Evolutionary conservation across 2,329 filamentous ascomycete genomes (phyloP).

Genomic region (Fusarium coffeatum): DNA sequence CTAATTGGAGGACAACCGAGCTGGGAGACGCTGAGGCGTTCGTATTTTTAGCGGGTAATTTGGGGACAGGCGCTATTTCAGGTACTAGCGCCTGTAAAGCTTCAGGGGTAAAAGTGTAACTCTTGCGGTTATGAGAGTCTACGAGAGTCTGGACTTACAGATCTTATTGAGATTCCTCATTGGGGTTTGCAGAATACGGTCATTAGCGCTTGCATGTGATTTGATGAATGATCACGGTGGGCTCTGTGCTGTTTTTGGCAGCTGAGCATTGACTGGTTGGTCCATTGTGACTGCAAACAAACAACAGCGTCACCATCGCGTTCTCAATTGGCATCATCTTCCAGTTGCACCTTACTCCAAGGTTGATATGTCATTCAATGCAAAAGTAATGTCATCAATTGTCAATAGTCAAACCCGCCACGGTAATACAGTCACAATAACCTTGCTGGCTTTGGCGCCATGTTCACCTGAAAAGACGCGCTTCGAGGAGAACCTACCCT

Average conservation of each 20-base stretch:
- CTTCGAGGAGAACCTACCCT: neutral
- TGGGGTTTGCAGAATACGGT: too few species aligned
- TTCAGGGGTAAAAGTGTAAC: neutral
- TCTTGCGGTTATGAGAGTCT: too few species aligned
- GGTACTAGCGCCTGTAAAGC: neutral
- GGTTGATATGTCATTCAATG: too few species aligned
- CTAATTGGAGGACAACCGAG: neutral
- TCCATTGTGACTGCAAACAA: neutral
- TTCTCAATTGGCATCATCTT: too few species aligned
- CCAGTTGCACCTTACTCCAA: accelerated
- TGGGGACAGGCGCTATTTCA: neutral
- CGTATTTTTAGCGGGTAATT: neutral
- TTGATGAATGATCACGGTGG: neutral
- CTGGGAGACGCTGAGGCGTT: neutral
- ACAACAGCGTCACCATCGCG: neutral
- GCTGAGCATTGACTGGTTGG: neutral
- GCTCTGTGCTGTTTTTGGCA: neutral
- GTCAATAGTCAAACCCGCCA: too few species aligned
- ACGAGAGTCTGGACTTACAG: neutral
- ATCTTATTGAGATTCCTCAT: neutral
- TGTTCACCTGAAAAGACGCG: too few species aligned
- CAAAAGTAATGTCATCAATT: too few species aligned
- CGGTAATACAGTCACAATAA: too few species aligned
- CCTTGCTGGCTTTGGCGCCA: too few species aligned
- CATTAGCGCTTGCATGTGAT: neutral